Percentiles rank a stretch among this genome's conserved stretches.
phyloP scores from a whole-genome alignment of 768 basidiomycete species.

The Stropharia rugosoannulata region DNA sequence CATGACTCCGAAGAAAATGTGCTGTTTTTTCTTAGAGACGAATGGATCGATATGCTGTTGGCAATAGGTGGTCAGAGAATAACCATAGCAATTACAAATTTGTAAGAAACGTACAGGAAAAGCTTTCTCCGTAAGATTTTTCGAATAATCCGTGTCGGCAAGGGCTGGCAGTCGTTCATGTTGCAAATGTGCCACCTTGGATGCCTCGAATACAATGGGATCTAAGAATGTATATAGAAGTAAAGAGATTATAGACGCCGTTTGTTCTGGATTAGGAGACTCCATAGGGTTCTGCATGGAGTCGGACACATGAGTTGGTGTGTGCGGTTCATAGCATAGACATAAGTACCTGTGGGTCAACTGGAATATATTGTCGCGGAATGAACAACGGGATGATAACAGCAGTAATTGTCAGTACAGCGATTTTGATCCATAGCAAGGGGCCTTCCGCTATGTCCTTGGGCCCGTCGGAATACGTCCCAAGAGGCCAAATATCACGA shows the following conservation, averaged over 20 bases:
- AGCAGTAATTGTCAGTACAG: constrained; percentile 39
- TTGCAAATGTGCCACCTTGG: constrained; percentile 41
- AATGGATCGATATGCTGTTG: constrained; percentile 38
- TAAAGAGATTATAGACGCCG: constrained; percentile 43
- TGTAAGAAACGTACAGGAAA: constrained; percentile 18
- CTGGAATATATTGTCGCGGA: constrained; percentile 52
- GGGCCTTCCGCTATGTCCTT: constrained; percentile 42
- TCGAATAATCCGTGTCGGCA: constrained; percentile 52
- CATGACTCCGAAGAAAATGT: constrained; percentile 47
- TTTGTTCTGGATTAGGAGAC: constrained; percentile 48
- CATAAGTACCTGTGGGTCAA: constrained; percentile 38
- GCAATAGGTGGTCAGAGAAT: constrained; percentile 2
- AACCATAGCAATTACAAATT: constrained; percentile 15
- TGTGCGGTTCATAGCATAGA: background rate
- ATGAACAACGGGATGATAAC: constrained; percentile 49
- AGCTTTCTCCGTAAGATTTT: constrained; percentile 18
- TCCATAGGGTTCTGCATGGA: constrained; percentile 28
- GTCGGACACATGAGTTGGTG: background rate
- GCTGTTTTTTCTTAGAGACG: constrained; percentile 35
- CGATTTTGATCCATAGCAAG: constrained; percentile 49
- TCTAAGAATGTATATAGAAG: constrained; percentile 57
- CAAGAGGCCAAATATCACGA: constrained; percentile 56
- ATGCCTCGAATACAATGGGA: constrained; percentile 42
- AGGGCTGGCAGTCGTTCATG: constrained; percentile 58
- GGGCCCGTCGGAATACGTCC: constrained; percentile 43